Evolutionary conservation across 805 yeast genomes (phyloP), one percentile per base, ranked within the genome.

Genomic region (Ogataea populi-albae): DNA sequence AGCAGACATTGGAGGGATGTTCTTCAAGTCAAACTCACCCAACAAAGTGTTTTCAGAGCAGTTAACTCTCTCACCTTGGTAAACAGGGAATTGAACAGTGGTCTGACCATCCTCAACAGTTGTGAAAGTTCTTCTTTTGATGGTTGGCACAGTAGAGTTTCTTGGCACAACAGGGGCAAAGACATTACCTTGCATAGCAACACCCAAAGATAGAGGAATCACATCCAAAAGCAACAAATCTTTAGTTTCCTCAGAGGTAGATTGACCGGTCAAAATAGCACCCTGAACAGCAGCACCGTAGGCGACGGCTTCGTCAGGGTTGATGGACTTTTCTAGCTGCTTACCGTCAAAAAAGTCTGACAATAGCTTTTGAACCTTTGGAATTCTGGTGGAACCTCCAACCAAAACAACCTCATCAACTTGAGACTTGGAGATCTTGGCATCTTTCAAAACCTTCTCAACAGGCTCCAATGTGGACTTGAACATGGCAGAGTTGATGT

Each of bases 271-370:
- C 71, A 89, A 79, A 73, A 91, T 86, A 65, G 97, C 97, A 75
- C 96, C 98, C 77, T 89, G 97, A 60, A 89, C 97, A 62, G 98
- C 97, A 62, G 98, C 98, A 82, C 97, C 97, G 78, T 87, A 87
- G 62, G 96, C 97, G 68, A 88, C 97, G 64, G 97, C 97, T 78
- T 88, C 97, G 76, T 88, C 97, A 54, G 97, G 97, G 88, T 88
- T 88, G 71, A 88, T 89, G 53, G 95, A 83, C 76, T 86, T 89
- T 74, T 86, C 93, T 67, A 87, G 85, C 71, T 86, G 89, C 78
- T 89, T 89, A 69, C 97, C 97, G 62, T 87, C 93, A 59, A 88
- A 88, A 86, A 78, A 88, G 72, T 88, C 96, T 47, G 94, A 81
- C 51, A 88, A 81, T 68, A 88, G 75, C 71, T 86, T 86, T 74